phyloP scores from a whole-genome alignment of 768 basidiomycete species.

The Exsudoporus frostii region DNA sequence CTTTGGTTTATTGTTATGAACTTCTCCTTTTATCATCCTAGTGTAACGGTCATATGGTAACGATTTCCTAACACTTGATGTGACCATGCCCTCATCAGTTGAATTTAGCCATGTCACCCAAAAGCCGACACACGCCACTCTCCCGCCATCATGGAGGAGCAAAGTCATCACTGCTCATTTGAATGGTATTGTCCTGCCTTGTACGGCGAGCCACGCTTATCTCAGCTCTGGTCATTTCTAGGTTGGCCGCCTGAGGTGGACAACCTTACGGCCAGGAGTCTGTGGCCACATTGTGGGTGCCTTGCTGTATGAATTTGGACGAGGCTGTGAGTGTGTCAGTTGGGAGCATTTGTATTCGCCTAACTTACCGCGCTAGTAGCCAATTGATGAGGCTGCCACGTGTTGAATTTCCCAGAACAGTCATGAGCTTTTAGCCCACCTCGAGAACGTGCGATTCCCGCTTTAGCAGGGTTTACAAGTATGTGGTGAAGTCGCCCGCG shows the following conservation, averaged over 20 bases:
- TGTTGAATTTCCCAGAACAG: slow-evolving; percentile 16
- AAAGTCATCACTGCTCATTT: neutral
- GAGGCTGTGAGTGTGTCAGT: slow-evolving; percentile 14
- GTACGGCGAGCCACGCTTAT: neutral
- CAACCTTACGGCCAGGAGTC: neutral
- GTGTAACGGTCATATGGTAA: too few relatives aligned
- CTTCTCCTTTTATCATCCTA: too few relatives aligned
- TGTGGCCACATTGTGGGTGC: neutral
- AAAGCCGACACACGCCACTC: slow-evolving; percentile 14
- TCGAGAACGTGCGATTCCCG: slow-evolving; percentile 15
- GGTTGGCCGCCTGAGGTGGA: neutral
- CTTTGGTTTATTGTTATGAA: too few relatives aligned
- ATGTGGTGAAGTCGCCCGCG: slow-evolving; percentile 17
- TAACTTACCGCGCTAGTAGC: slow-evolving; percentile 5
- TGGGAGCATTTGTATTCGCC: slow-evolving; percentile 20
- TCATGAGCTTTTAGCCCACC: slow-evolving; percentile 7
- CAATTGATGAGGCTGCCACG: slow-evolving; percentile 11
- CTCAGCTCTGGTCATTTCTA: neutral
- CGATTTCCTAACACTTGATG: neutral
- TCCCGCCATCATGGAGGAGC: neutral
- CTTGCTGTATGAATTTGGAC: neutral
- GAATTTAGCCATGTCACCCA: neutral
- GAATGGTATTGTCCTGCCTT: neutral
- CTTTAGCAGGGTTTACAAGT: slow-evolving; percentile 14
- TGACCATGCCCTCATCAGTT: neutral